Conservation (phyloP, 805 yeast genomes). For the Starmerella gropengiesseri region DNA sequence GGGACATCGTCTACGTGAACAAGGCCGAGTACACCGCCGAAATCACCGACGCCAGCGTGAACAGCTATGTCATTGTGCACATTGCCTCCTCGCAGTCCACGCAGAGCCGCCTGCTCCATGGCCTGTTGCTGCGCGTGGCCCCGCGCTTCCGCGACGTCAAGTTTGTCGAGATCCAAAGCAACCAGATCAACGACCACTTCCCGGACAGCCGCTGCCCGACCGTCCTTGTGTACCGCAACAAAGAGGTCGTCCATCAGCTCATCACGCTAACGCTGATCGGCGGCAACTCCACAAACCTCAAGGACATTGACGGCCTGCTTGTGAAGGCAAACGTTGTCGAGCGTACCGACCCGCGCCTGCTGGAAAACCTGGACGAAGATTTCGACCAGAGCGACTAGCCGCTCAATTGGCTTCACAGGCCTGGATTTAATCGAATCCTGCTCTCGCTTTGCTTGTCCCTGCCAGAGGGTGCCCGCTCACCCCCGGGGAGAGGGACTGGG, state of each 20-base stretch:
- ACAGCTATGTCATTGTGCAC: conserved; percentile 57
- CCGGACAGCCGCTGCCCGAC: conserved; percentile 91
- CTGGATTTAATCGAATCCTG: too few relatives aligned
- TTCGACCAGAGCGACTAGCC: conserved; percentile 2
- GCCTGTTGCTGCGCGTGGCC: conserved; percentile 50
- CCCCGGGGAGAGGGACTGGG: too few relatives aligned
- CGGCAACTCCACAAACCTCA: conserved; percentile 60
- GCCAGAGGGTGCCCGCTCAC: too few relatives aligned
- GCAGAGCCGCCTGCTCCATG: conserved; percentile 62
- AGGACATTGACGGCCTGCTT: conserved; percentile 64
- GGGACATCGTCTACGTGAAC: conserved; percentile 63
- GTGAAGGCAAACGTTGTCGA: conserved; percentile 57
- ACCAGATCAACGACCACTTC: conserved; percentile 83
- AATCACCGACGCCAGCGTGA: conserved; percentile 69
- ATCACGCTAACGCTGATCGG: conserved; percentile 74
- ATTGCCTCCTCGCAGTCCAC: conserved; percentile 49
- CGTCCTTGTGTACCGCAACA: conserved; percentile 64
- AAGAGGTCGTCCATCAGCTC: conserved; percentile 67
- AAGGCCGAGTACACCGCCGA: conserved; percentile 83
- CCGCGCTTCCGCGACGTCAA: conserved; percentile 67
- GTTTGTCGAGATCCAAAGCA: conserved; percentile 84
- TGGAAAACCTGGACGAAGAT: conserved; percentile 34
- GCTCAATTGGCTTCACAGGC: too few relatives aligned
- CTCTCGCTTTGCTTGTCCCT: too few relatives aligned
- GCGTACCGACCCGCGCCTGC: conserved; percentile 55